Base-by-base conservation (phyloP, 2,329 filamentous ascomycete species). In the Aspergillus ochraceus region DNA sequence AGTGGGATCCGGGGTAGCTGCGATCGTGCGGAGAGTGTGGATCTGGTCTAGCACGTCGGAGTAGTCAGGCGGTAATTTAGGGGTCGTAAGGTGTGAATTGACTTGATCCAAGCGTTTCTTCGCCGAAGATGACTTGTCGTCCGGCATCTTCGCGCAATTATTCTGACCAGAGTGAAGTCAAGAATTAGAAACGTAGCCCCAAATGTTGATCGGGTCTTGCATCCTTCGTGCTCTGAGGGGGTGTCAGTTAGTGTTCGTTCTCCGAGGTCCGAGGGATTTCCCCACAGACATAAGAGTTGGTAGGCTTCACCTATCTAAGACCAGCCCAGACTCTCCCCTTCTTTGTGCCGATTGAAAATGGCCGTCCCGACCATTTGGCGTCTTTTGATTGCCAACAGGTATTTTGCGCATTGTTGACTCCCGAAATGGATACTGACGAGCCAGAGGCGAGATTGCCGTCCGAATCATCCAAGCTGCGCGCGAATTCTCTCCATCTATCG, bases 371-470 rank as follows among this genome's bases (percentile, higher is more conserved):
- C 36, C 12, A 73, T 86, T 54, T 79, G 77, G 57, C 79, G 81
- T 24, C 76, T 86, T 5, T 75, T 86, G 6, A 70, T 86, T 53
- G 80, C 82, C 19, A 86, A 86, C 64, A 81, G 81, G 82, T 83
- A 68, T 20, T 55, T 47, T 45, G 39, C 54, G 20, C 29, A 19
- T 24, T 9, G n/a, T 14, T 20, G 29, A 49, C 24, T 22, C 20
- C n/a, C 17, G 6, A 6, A 20, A 24, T 30, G 22, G 5, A 58
- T 17, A 47, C 24, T 60, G 55, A 58, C 54, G 12, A 42, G 47
- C 19, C 9, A 86, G 85, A 75, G 87, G 86, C 57, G 87, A 89
- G 71, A 88, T 89, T 54, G 86, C 86, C 56, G 81, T 84, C 2
- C 80, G 86, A 12, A 86, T 88, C 52, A 75, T 88, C 36, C 80